phyloP scores from a whole-genome alignment of 2,329 filamentous ascomycete genomes.

The Aspergillus flavus region DNA sequence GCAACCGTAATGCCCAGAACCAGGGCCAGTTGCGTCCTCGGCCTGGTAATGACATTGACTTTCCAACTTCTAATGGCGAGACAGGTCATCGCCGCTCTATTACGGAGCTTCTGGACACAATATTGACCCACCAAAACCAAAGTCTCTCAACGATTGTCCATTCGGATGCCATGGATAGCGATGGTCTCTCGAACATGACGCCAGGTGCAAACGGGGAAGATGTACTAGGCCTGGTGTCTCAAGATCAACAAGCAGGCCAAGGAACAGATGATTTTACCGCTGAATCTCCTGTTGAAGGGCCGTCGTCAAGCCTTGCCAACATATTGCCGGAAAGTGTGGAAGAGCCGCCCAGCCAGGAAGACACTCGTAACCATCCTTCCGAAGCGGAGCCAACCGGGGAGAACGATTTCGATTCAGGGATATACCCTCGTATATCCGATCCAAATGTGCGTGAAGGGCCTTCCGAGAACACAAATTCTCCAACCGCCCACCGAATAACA shows the following conservation, averaged over 20 bases:
- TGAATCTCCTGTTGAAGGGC: slow-evolving; percentile 14
- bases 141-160: slow-evolving; percentile 19
- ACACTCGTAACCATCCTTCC: slow-evolving; percentile 17
- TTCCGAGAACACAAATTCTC: slow-evolving; percentile 8
- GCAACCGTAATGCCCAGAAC: slow-evolving; percentile 31
- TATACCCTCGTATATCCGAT: slow-evolving; percentile 21
- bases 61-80: slow-evolving; percentile 15
- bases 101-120: slow-evolving; percentile 39
- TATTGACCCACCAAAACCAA: slow-evolving; percentile 36
- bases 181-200: slow-evolving; percentile 27
- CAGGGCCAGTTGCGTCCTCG: slow-evolving; percentile 21
- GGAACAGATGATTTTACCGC: slow-evolving; percentile 12
- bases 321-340: slow-evolving; percentile 36
- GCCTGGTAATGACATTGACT: slow-evolving; percentile 17
- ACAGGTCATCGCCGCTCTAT: slow-evolving; percentile 31
- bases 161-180: slow-evolving; percentile 24
- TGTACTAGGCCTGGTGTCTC: slow-evolving; percentile 1
- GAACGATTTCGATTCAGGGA: slow-evolving; percentile 17
- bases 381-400: slow-evolving; percentile 17
- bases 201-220: slow-evolving; percentile 20
- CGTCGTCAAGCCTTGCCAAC: slow-evolving; percentile 20
- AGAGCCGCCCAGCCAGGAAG: slow-evolving; percentile 31
- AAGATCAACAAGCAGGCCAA: slow-evolving; percentile 10
- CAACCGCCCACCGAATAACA: slow-evolving; percentile 42
- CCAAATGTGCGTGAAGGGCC: slow-evolving; percentile 21